Evolutionary conservation across 495 filamentous ascomycete species (phyloP), one percentile per base, ranked within the genome.

Genomic region (Aspergillus steynii): DNA sequence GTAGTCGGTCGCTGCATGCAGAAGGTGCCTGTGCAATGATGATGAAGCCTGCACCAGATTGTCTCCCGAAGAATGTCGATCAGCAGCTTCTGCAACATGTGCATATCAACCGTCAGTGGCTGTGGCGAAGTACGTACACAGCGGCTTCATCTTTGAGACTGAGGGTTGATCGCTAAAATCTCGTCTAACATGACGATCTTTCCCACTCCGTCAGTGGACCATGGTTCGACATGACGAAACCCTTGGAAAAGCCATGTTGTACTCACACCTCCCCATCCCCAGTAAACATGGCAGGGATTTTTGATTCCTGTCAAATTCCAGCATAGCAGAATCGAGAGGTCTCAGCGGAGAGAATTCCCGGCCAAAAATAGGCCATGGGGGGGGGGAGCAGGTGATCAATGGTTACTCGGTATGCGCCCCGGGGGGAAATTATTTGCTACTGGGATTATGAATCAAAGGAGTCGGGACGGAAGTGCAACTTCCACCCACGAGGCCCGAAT

Each of bases 171-270:
- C 26, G 37, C 29, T 48, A n/a, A 7, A 47, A 29, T 3, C 3
- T 42, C 37, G 37, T 42, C 9, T 12, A 42, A 42, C 34, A 9
- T 56, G 59, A 61, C 31, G 59, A 61, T 61, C 59, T 50, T 61
- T 37, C 59, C 53, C 26, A 9, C 20, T 56, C 28, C 45, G 53
- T 61, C 52, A 47, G 52, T 61, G 59, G 59, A 61, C 29, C 59
- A 61, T 14, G 52, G 46, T 29, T 56, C 52, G 50, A 29, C 5
- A 49, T 54, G 46, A 50, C 37, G 37, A 56, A 50, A 37, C 14
- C 51, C 32, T 55, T 6, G 47, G 53, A 48, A 7, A 1, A 34
- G 37, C 49, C 26, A 56, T 42, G 37, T 14, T 42, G 51, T 9
- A 53, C 57, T 59, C 29, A 46, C 29, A 27, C 29, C 7, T 34